A percentile compares a stretch with the other conserved stretches of the same genome.
Evolutionary conservation across 2,329 filamentous ascomycete species (phyloP).

Genomic region (Ophiocordyceps australis): DNA sequence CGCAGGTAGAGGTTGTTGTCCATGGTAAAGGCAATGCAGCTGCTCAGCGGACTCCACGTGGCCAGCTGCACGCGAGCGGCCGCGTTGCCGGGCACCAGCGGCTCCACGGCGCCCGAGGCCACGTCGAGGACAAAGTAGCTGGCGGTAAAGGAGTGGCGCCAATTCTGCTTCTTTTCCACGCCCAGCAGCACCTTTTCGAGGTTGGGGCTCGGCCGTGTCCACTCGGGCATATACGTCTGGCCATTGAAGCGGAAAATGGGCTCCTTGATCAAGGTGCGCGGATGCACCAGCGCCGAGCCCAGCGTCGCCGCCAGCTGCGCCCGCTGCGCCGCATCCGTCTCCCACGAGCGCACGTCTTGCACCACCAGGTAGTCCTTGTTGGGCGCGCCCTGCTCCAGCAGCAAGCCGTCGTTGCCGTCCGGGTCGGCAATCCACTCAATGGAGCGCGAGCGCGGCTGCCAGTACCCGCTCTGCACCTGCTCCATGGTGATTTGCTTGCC

Average conservation of each 20-base stretch:
- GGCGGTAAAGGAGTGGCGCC: constrained; percentile 77
- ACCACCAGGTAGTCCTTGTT: constrained; percentile 66
- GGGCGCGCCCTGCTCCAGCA: constrained; percentile 51
- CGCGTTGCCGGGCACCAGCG: constrained; percentile 53
- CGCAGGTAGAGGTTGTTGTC: constrained; percentile 84
- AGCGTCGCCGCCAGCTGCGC: constrained; percentile 13
- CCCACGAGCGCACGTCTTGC: constrained; percentile 54
- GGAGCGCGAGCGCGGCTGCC: constrained; percentile 41
- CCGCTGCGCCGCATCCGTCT: constrained; percentile 13
- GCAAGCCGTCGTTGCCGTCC: constrained; percentile 62
- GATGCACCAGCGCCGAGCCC: too few relatives aligned
- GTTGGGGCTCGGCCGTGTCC: constrained; percentile 62
- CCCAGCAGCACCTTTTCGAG: constrained; percentile 74
- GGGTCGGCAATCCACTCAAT: constrained; percentile 65
- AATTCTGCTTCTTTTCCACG: constrained; percentile 56
- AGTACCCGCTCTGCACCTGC: constrained; percentile 48
- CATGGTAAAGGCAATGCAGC: constrained; percentile 76
- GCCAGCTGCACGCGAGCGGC: constrained; percentile 62
- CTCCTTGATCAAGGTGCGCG: constrained; percentile 62
- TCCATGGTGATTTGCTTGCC: constrained; percentile 59
- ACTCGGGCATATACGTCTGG: constrained; percentile 33
- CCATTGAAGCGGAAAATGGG: constrained; percentile 41
- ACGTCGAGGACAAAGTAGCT: constrained; percentile 90
- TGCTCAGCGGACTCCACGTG: constrained; percentile 72
- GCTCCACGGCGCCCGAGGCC: constrained; percentile 54